Base-by-base conservation (phyloP, 2,329 filamentous ascomycete species). In the Penicillium sp. region DNA sequence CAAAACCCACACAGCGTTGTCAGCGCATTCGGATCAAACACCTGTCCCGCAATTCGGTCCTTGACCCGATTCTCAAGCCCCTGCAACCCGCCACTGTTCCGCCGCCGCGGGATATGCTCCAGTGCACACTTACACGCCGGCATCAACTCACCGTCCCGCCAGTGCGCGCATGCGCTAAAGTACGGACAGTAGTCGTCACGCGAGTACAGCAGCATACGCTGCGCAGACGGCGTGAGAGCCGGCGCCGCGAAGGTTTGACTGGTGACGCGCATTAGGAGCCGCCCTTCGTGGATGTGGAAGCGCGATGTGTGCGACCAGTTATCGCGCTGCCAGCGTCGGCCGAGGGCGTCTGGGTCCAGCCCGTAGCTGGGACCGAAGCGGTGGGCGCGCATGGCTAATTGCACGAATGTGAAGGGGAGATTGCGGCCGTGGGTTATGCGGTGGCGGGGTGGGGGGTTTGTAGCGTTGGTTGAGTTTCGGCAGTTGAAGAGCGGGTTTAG, bases 161-260 rank as follows among this genome's bases (percentile, higher is more conserved):
- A 88, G 68, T 88, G 85, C 1, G 82, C 78, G 63, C 85, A 88
- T 1, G 80, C 82, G 12, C 82, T 85, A 71, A 87, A 87, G 68
- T 83, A 87, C 0, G 85, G 85, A 53, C 77, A 81, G 70, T 85
- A 87, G 64, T 87, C 84, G 51, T 84, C 81, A 57, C 82, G 79
- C 31, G 79, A 83, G 71, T 83, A 87, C 2, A 87, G 77, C 2
- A 87, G 75, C 54, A 85, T 74, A 2, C 85, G 81, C 62, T 82
- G 77, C 4, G 76, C 78, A 4, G 80, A 81, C 6, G 78, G 74
- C 0, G 83, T 81, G 27, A 86, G 75, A 2, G 75, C 80, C 0
- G 81, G 76, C 0, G 77, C 71, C 1, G 84, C 83, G 59, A 83
- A 85, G 21, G 73, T 72, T 57, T 80, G 79, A 52, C 81, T 84